Percentiles rank a stretch among this genome's conserved stretches.
These are phyloP conservation scores for Penicillium sp. DNA, from an alignment of 2,329 filamentous ascomycete genomes.

Conservation along the genomic window DNA sequence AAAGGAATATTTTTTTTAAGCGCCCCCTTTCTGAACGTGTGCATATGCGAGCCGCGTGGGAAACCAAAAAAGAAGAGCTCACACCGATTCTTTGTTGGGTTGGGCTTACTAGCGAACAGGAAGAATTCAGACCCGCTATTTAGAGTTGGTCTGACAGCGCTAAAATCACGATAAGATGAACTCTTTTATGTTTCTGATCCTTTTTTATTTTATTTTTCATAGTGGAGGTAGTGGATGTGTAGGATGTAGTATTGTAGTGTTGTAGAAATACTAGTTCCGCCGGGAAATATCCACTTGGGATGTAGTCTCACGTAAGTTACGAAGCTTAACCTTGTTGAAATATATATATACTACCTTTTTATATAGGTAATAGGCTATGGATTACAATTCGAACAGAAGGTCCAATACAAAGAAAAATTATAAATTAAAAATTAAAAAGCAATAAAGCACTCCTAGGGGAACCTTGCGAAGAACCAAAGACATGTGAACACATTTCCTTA, in stretches of 20 bases:
- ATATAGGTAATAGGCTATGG: background rate
- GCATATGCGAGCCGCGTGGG: constrained; percentile 12
- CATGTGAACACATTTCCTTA: constrained; percentile 1
- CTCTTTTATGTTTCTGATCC: background rate
- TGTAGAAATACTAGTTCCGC: background rate
- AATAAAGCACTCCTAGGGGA: background rate
- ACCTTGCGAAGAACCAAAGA: background rate
- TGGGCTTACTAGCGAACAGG: background rate
- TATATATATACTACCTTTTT: background rate
- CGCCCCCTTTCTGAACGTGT: constrained; percentile 7
- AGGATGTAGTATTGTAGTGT: background rate
- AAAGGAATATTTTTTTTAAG: background rate
- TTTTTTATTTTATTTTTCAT: too few species aligned
- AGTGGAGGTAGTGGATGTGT: background rate
- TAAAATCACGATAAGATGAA: constrained; percentile 26
- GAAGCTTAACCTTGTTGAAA: background rate
- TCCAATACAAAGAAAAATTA: background rate
- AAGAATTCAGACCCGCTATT: constrained; percentile 16
- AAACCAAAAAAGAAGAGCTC: constrained; percentile 3
- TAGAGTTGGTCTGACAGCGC: constrained; percentile 26
- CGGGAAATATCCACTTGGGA: background rate
- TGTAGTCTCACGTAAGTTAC: background rate
- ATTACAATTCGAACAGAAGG: background rate
- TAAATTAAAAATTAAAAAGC: background rate
- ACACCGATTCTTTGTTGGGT: constrained; percentile 22